Evolutionary conservation across 2,329 filamentous ascomycete genomes (phyloP).

Genomic region (Piedraia hortae): DNA sequence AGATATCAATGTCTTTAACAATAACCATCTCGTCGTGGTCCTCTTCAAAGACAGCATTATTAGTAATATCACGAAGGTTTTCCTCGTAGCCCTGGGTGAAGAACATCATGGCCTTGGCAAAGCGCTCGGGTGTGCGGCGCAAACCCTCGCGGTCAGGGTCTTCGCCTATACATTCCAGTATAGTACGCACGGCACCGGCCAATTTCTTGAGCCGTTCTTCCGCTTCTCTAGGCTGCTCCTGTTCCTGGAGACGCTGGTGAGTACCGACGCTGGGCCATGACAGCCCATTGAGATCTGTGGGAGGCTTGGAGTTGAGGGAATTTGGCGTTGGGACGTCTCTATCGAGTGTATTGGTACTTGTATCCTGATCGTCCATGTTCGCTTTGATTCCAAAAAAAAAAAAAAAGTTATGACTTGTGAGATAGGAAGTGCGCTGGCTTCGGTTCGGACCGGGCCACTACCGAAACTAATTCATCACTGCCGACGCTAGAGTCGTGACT

Average conservation of each 20-base stretch:
- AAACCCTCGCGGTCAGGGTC: slow-evolving; percentile 36
- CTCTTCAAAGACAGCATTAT: slow-evolving; percentile 83
- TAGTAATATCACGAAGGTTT: slow-evolving; percentile 75
- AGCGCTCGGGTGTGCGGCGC: slow-evolving; percentile 47
- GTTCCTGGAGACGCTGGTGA: slow-evolving; percentile 9
- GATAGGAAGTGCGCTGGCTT: no score
- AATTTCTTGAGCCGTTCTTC: slow-evolving; percentile 30
- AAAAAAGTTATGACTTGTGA: no score
- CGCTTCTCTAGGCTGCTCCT: slow-evolving; percentile 26
- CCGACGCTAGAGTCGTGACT: no score
- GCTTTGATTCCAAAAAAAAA: no score
- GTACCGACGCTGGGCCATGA: slow-evolving; percentile 23
- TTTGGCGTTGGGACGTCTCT: no score
- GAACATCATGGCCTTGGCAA: slow-evolving; percentile 84
- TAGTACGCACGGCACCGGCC: slow-evolving; percentile 33
- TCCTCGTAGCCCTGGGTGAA: slow-evolving; percentile 95
- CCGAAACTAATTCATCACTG: no score
- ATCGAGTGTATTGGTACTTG: no score
- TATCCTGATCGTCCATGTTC: no score
- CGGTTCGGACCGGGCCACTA: no score
- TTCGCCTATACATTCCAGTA: slow-evolving; percentile 37
- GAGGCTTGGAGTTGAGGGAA: slow-evolving; percentile 24
- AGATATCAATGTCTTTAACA: slow-evolving; percentile 90
- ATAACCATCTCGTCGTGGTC: slow-evolving; percentile 94
- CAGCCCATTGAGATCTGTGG: slow-evolving; percentile 27